Evolutionary conservation across 202 grass and related monocot species (phyloP).

Genomic region (Zoysia matrella): DNA sequence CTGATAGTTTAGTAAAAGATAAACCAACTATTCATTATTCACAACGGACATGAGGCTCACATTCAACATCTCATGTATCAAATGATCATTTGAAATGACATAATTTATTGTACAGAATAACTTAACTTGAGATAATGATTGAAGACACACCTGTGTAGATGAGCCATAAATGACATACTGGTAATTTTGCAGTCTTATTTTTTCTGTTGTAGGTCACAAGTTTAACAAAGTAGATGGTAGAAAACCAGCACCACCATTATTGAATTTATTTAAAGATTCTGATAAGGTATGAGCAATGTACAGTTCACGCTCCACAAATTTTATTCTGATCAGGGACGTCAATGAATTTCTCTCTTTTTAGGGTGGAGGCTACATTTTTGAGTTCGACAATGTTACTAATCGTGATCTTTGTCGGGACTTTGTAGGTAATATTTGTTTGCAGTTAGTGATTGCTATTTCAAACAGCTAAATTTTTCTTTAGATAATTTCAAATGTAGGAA

Average conservation of each 20-base stretch:
- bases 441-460: not conserved
- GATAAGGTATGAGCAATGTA: constrained; percentile 68
- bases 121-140: constrained; percentile 9
- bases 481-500: not conserved
- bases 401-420: constrained; percentile 76
- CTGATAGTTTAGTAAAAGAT: not conserved
- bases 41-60: not conserved
- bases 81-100: not conserved
- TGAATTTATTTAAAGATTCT: constrained; percentile 91
- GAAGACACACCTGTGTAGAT: not conserved
- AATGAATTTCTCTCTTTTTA: constrained; percentile 38
- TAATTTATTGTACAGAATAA: not conserved
- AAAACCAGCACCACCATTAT: constrained; percentile 79
- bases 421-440: constrained; percentile 62
- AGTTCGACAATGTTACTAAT: constrained; percentile 80
- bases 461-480: constrained; percentile 10
- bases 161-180: not conserved
- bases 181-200: constrained; percentile 16
- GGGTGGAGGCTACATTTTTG: constrained; percentile 93
- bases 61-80: not conserved
- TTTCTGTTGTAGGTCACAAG: constrained; percentile 74
- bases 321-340: not conserved
- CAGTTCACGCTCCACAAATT: constrained; percentile 1
- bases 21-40: not conserved
- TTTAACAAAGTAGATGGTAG: constrained; percentile 90